Conservation (phyloP, 129 eudicot species). For the Pittosporum tobira region DNA sequence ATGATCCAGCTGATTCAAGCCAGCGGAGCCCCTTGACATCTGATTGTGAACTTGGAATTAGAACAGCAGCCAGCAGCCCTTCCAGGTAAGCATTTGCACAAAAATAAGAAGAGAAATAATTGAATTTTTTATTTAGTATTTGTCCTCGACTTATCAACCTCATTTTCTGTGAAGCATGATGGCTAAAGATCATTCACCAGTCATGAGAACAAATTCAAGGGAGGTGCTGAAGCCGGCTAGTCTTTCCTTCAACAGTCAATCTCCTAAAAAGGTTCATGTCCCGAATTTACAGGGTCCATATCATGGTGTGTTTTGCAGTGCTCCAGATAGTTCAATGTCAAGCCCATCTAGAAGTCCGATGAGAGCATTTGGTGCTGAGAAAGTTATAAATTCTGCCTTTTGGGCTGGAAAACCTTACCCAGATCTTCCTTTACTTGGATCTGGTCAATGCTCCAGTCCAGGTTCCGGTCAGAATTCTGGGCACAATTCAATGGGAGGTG, state of each 20-base stretch:
- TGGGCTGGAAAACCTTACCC: constrained; percentile 58
- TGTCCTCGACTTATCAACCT: constrained; percentile 6
- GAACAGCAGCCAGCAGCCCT: constrained; percentile 79
- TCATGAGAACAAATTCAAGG: constrained; percentile 26
- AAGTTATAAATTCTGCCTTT: constrained; percentile 47
- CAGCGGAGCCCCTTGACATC: constrained; percentile 77
- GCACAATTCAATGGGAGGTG: constrained; percentile 97
- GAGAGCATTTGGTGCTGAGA: constrained; percentile 60
- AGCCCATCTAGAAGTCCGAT: constrained; percentile 98
- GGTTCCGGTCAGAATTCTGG: constrained; percentile 98
- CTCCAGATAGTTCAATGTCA: constrained; percentile 91
- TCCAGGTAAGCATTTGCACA: constrained; percentile 48
- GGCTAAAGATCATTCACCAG: constrained; percentile 47
- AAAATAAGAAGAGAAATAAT: too few relatives aligned
- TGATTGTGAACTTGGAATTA: constrained; percentile 63
- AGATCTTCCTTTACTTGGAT: constrained; percentile 72
- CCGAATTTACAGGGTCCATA: constrained; percentile 63
- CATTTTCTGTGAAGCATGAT: constrained; percentile 42
- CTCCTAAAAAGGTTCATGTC: constrained; percentile 67
- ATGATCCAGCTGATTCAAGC: constrained; percentile 80
- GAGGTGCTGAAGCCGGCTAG: constrained; percentile 48
- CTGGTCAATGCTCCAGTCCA: constrained; percentile 97
- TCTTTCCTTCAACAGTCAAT: constrained; percentile 36
- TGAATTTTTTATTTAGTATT: not conserved
- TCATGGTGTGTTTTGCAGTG: constrained; percentile 69